These are phyloP conservation scores for Cyberlindnera sargentensis DNA, from an alignment of 805 yeast species.

Conservation along the genomic window DNA sequence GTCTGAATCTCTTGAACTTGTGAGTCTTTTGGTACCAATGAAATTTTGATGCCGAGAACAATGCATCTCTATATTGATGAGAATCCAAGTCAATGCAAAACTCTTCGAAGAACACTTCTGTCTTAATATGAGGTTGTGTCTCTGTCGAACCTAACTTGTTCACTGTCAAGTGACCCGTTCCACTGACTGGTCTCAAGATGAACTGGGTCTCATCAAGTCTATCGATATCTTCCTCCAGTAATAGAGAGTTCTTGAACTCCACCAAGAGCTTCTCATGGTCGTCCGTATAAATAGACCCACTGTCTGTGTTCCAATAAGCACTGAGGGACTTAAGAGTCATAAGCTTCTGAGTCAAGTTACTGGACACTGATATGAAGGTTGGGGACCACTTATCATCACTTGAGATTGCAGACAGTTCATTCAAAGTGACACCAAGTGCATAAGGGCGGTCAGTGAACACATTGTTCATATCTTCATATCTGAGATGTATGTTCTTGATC, in stretches of 20 bases:
- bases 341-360: conserved; percentile 64
- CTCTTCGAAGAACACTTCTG: conserved; percentile 78
- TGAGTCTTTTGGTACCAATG: conserved; percentile 73
- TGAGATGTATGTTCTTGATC: conserved; percentile 81
- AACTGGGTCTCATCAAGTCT: conserved; percentile 37
- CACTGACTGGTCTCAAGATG: conserved; percentile 81
- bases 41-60: conserved; percentile 75
- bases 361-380: conserved; percentile 69
- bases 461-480: conserved; percentile 77
- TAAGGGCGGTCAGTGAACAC: conserved; percentile 70
- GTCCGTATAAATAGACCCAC: conserved; percentile 38
- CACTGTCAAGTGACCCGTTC: conserved; percentile 73
- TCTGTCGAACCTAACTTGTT: conserved; percentile 75
- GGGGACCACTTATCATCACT: conserved; percentile 83
- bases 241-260: conserved; percentile 41
- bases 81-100: conserved; percentile 83
- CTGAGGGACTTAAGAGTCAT: conserved; percentile 68
- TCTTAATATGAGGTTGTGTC: conserved; percentile 57
- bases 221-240: conserved; percentile 26
- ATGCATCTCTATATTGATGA: conserved; percentile 72
- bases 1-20: conserved; percentile 66
- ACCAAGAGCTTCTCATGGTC: conserved; percentile 42
- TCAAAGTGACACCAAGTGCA: conserved; percentile 73
- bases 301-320: conserved; percentile 77
- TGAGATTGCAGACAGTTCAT: conserved; percentile 86